Evolutionary conservation across 495 filamentous ascomycete genomes (phyloP).

Genomic region (Talaromyces liani): DNA sequence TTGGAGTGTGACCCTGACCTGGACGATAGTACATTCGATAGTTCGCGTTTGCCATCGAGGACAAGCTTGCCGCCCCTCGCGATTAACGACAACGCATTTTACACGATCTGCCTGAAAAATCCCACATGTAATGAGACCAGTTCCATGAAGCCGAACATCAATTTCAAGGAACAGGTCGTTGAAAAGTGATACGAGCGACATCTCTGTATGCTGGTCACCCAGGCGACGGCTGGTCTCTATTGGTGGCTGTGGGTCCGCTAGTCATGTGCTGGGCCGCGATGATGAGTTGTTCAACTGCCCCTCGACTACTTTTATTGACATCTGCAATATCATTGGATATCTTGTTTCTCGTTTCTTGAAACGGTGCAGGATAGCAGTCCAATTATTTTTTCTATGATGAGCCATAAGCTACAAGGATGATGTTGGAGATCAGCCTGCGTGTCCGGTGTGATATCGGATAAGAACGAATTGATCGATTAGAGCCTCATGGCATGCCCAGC

Average conservation of each 20-base stretch:
- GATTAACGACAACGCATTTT: background rate
- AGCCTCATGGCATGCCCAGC: background rate
- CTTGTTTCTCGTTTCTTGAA: background rate
- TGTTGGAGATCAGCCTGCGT: background rate
- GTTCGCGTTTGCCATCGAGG: background rate
- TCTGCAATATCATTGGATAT: constrained; percentile 6
- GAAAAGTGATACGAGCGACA: background rate
- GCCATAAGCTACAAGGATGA: background rate
- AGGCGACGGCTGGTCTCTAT: constrained; percentile 5
- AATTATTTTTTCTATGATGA: background rate
- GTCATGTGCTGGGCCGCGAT: constrained; percentile 3
- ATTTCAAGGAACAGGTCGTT: background rate
- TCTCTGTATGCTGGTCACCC: background rate
- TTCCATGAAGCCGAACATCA: background rate
- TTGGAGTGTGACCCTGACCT: background rate
- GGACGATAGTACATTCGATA: background rate
- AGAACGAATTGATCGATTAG: background rate
- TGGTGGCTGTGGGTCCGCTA: constrained; percentile 6
- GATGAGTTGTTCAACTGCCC: constrained; percentile 10
- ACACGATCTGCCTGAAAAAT: background rate
- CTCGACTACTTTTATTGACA: background rate
- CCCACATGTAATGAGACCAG: background rate
- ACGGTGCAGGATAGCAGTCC: background rate
- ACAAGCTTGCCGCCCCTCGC: background rate
- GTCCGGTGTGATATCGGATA: background rate